Conservation (phyloP, 2,329 filamentous ascomycete species). For the Exophiala xenobiotica region DNA sequence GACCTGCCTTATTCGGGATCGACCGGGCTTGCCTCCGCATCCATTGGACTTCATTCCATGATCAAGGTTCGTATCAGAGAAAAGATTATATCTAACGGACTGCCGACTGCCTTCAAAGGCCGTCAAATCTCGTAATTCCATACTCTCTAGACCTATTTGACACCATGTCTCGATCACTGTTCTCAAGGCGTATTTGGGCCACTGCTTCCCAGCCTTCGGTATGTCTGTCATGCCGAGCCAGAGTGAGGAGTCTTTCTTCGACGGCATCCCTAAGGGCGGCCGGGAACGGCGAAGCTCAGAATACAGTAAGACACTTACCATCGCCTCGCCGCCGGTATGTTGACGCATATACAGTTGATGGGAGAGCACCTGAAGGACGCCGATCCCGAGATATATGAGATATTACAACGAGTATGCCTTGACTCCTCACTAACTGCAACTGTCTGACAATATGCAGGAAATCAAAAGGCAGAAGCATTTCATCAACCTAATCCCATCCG, state of each 20-base stretch:
- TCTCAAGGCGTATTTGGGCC: slow-evolving; percentile 17
- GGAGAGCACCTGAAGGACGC: slow-evolving; percentile 75
- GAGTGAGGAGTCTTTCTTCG: slow-evolving; percentile 14
- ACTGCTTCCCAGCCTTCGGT: slow-evolving; percentile 17
- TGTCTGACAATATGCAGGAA: slow-evolving; percentile 18
- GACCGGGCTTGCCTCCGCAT: slow-evolving; percentile 11
- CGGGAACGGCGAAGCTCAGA: slow-evolving; percentile 14
- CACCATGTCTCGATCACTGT: slow-evolving; percentile 18
- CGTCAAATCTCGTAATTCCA: not conserved
- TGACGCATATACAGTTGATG: slow-evolving; percentile 65
- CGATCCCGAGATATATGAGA: slow-evolving; percentile 82
- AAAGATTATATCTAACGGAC: not conserved
- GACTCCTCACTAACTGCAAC: not conserved
- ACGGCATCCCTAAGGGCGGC: slow-evolving; percentile 13
- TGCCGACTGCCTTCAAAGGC: too few species aligned
- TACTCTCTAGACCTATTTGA: not conserved
- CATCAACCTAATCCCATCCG: slow-evolving; percentile 96
- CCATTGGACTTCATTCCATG: slow-evolving; percentile 26
- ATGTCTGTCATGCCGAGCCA: slow-evolving; percentile 20
- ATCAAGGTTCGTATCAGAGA: not conserved
- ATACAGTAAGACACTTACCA: slow-evolving; percentile 1
- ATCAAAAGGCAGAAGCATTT: slow-evolving; percentile 89
- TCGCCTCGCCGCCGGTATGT: too few species aligned
- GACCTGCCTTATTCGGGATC: slow-evolving; percentile 8
- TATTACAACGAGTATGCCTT: slow-evolving; percentile 76